Evolutionary conservation across 169 alveolate genomes (phyloP).

Genomic region (Cryptosporidium sp.): DNA sequence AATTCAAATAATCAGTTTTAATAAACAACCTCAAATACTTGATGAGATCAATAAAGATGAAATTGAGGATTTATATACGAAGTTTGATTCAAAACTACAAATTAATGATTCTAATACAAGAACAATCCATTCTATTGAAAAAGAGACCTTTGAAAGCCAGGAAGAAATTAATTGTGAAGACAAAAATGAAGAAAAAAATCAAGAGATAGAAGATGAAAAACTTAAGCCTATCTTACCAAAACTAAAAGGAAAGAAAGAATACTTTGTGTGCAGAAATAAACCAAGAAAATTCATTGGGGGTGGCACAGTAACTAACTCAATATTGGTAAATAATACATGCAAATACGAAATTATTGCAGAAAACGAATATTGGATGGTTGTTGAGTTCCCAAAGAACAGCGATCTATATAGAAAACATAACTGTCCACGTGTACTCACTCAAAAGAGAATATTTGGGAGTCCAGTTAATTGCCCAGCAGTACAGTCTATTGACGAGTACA

Average conservation of each 20-base stretch:
- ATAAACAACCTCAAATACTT: conserved; percentile 52
- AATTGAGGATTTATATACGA: background rate
- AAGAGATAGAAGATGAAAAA: background rate
- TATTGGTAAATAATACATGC: background rate
- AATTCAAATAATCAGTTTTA: conserved; percentile 24
- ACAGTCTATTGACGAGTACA: conserved; percentile 60
- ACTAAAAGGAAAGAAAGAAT: background rate
- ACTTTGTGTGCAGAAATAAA: conserved; percentile 62
- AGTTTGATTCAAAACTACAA: conserved; percentile 18
- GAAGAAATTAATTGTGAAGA: background rate
- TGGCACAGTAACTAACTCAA: background rate
- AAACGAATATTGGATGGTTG: conserved; percentile 69
- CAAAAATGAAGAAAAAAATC: background rate
- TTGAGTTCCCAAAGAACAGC: conserved; percentile 39
- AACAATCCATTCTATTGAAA: background rate
- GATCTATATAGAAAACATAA: background rate
- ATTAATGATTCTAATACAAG: background rate
- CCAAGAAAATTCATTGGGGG: conserved; percentile 49
- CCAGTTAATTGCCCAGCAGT: background rate
- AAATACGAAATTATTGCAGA: conserved; percentile 34
- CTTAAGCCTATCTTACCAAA: background rate
- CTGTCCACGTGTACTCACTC: conserved; percentile 42
- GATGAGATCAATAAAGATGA: background rate
- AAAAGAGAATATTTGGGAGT: background rate
- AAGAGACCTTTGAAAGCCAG: background rate